A percentile compares a stretch with the other conserved stretches of the same genome.
Evolutionary conservation across 768 basidiomycete genomes (phyloP).

Genomic region (Mrakia blollopis): DNA sequence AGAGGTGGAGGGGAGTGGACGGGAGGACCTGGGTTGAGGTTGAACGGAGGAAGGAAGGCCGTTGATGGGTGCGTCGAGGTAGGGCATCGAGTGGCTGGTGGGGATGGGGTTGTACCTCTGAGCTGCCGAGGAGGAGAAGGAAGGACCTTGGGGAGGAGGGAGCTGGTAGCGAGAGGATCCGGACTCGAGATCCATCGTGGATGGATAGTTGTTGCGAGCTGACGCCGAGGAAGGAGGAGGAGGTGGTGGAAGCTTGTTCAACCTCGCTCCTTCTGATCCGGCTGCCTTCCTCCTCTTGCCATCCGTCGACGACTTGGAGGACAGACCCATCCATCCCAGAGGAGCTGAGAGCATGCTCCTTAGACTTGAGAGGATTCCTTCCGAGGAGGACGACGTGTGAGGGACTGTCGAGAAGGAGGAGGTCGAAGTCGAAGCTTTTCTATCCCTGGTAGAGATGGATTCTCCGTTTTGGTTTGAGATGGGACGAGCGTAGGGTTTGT

Average conservation of each 20-base stretch:
- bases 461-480: not conserved
- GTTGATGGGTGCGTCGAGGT: constrained; percentile 24
- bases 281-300: not conserved
- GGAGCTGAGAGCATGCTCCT: constrained; percentile 26
- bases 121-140: constrained; percentile 5
- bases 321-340: not conserved
- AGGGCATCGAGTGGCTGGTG: constrained; percentile 25
- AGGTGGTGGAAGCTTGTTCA: constrained; percentile 7
- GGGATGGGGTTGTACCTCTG: constrained; percentile 15
- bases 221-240: not conserved
- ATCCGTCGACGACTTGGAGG: not conserved
- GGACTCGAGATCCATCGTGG: constrained; percentile 9
- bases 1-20: not conserved
- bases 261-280: not conserved
- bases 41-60: not conserved
- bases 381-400: not conserved
- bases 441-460: not conserved
- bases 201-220: not conserved
- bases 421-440: constrained; percentile 9
- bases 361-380: constrained; percentile 23
- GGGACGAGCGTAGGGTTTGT: constrained; percentile 19
- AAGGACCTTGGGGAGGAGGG: not conserved
- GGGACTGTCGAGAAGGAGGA: not conserved
- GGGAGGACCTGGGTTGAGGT: constrained; percentile 7
- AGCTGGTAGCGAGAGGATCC: not conserved